These are phyloP conservation scores for Chlorella ohadii DNA, from an alignment of 139 green algal genomes.

Conservation along the genomic window DNA sequence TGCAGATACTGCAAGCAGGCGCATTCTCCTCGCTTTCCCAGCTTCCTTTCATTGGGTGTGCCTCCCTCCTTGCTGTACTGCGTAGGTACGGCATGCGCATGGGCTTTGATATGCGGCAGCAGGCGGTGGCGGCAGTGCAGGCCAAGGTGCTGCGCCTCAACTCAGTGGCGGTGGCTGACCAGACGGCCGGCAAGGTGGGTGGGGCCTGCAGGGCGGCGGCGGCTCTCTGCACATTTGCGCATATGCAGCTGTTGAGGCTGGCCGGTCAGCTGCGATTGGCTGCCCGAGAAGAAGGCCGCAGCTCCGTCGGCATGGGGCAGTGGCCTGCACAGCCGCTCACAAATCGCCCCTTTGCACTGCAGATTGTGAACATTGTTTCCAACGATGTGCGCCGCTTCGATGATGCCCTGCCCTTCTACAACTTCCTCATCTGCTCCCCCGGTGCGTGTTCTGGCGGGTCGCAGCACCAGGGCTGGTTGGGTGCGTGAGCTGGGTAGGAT, in stretches of 20 bases:
- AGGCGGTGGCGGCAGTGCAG: conserved; percentile 57
- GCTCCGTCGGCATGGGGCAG: too few relatives aligned
- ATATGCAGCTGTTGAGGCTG: too few relatives aligned
- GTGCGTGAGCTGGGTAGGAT: neutral
- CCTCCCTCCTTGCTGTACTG: too few relatives aligned
- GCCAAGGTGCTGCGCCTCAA: conserved; percentile 80
- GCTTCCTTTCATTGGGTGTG: neutral
- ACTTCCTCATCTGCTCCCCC: conserved; percentile 54
- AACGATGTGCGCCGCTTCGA: conserved; percentile 86
- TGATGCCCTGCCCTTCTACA: conserved; percentile 71
- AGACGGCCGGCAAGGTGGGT: conserved; percentile 53
- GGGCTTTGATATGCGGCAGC: conserved; percentile 73
- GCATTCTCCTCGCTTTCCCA: too few relatives aligned
- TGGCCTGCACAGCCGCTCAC: too few relatives aligned
- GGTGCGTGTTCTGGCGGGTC: neutral
- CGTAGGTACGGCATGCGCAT: conserved; percentile 78
- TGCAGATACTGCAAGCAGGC: neutral
- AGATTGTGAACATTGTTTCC: conserved; percentile 60
- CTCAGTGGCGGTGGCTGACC: conserved; percentile 58
- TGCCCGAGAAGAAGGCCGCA: too few relatives aligned
- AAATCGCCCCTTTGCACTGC: neutral
- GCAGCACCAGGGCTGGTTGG: too few relatives aligned
- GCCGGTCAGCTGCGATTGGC: too few relatives aligned
- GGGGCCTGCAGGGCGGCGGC: too few relatives aligned
- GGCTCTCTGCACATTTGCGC: too few relatives aligned